Base-by-base conservation (phyloP, 2,329 filamentous ascomycete genomes). In the Fulvia fulva region DNA sequence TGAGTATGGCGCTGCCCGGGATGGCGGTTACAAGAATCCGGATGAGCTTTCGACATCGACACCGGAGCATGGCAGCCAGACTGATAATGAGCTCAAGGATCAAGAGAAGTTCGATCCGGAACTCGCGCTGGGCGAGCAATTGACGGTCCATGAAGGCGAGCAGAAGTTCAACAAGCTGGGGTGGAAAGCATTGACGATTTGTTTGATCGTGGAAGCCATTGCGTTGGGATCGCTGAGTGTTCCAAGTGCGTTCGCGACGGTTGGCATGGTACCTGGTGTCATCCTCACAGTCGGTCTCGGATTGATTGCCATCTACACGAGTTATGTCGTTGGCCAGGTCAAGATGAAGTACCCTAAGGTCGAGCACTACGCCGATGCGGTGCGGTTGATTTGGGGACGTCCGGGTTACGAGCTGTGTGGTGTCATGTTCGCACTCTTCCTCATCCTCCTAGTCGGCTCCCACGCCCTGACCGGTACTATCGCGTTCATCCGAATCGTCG, bases 241-340 rank as follows among this genome's bases (percentile, higher is more conserved):
- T 5, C 83, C 83, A 1, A 77, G 77, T 55, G 80, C 80, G 1
- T 77, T 85, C 26, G 81, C 82, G 2, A 75, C 75, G 2, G 68
- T 85, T 46, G 83, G 83, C 12, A 74, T 85, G 61, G 74, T 83
- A 14, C 80, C 81, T 11, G 81, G 82, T 32, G 71, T 85, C 7
- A 77, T 87, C 55, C 71, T 85, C 34, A 78, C 83, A 47, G 60
- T 84, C 52, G 71, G 75, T 11, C 73, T 87, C 3, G 84, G 84
- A 23, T 53, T 83, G 19, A 68, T 87, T 14, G 79, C 85, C 14
- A 84, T 81, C 47, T 87, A 87, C 68, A 86, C 83, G 2, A 82
- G 82, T 56, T 84, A 81, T 66, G 77, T 86, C 5, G 79, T 87
- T 50, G 83, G 83, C 6, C 81, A 86, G 65, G 85, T 87, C 73